Base-by-base conservation (phyloP, 345 rosid genomes). In the Lenwebbia sp. region DNA sequence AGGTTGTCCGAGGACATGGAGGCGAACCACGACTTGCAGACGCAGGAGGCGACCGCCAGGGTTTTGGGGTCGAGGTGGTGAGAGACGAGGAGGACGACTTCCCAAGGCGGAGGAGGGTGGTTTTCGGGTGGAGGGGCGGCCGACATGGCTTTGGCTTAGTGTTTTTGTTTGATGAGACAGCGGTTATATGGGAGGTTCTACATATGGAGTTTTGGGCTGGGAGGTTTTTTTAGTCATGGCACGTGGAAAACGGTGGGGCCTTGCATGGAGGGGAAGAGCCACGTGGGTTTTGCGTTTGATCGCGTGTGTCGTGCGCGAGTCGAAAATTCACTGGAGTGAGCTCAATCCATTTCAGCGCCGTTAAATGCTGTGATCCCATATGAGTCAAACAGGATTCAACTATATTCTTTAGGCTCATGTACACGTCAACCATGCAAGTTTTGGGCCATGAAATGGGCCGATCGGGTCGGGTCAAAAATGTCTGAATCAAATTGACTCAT, bases 31-130 rank as follows among this genome's bases (percentile, higher is more conserved):
- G 89, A 84, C 47, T 82, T 90, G 70, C 90, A 91, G 30, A 92
- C 94, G 25, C 92, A 93, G 6, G 93, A 90, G 60, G 94, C 93
- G 9, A 86, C 37, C 82, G 92, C 94, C 49, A 91, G 85, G 82
- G 89, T 82, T 88, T 86, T 89, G 25, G 91, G 91, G 84, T 92
- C 94, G n/a, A 93, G 92, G 85, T 86, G 74, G 58, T 86, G 70
- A 37, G 92, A 87, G 41, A 90, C 86, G 28, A 91, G 89, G 57
- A 78, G 41, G 12, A 91, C 88, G 82, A 87, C 90, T 58, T 92
- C 92, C 92, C 92, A 93, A 7, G 91, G 84, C 0, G 91, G 90
- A 5, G 78, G 13, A 2, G 86, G 87, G 55, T 19, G 58, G 76
- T 26, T 56, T 2, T 55, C 62, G 7, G 17, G 58, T 26, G 41